Base-by-base conservation (phyloP, 768 basidiomycete genomes). In the Boletus pseudopeckii region DNA sequence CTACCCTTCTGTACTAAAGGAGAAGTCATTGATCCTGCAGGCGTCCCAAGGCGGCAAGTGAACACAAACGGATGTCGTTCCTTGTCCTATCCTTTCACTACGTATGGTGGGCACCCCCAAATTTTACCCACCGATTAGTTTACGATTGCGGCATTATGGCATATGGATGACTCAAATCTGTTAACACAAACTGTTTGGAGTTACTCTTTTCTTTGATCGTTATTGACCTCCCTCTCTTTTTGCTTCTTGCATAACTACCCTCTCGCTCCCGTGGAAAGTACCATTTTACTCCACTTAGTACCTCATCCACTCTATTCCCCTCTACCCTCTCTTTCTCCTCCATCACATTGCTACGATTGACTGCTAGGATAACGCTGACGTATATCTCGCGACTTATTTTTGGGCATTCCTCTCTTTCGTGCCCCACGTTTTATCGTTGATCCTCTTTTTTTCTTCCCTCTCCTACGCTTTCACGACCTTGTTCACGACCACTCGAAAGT, bases 1-100 rank as follows among this genome's bases (percentile, higher is more conserved):
- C 66, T 93, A 90, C 68, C 88, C 90, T 11, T 72, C 81, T 8
- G 80, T 92, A 2, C 76, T 94, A 54, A 92, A 88, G 72, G 89
- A 91, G 68, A 93, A 92, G 72, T 84, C 74, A 11, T 54, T 76
- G 42, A 64, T 64, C 5, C 11, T 72, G 32, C 69, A 70, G 32
- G 56, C 59, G 8, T 53, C 66, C 24, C 63, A 69, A 46, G 54
- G 61, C 37, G 48, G 67, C 50, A 66, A 62, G 55, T 72, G 52
- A 61, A 58, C 50, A 47, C 38, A 24, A 43, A 34, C 2, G 17
- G 9, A 20, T 34, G 4, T 41, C 20, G n/a, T 45, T 17, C 33
- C 14, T 38, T 39, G 45, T 36, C 18, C 18, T 26, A n/a, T 55
- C 8, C 30, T 41, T 39, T 41, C 24, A 17, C 17, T 34, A 22